Percentiles rank a stretch among this genome's conserved stretches.
Conservation (phyloP, 805 yeast species). For the Candida manassasensis region DNA sequence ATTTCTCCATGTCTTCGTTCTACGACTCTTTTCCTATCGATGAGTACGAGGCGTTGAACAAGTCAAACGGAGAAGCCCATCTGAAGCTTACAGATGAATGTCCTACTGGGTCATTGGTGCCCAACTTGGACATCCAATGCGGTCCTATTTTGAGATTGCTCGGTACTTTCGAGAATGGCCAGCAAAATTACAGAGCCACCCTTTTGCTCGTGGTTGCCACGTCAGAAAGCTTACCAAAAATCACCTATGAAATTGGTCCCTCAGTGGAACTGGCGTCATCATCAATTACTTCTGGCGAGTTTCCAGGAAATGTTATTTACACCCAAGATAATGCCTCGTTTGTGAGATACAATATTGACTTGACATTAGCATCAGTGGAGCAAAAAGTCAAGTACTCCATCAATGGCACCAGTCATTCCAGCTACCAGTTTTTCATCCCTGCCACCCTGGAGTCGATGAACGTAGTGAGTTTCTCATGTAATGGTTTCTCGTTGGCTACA, state of each 20-base stretch:
- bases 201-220: constrained; percentile 52
- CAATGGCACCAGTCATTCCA: constrained; percentile 34
- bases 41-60: constrained; percentile 25
- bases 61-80: constrained; percentile 10
- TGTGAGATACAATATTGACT: constrained; percentile 58
- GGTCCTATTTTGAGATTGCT: constrained; percentile 77
- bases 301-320: constrained; percentile 43
- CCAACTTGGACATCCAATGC: constrained; percentile 46
- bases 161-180: constrained; percentile 52
- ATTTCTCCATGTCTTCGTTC: constrained; percentile 5
- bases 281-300: constrained; percentile 33
- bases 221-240: constrained; percentile 18
- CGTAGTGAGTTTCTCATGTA: constrained; percentile 79
- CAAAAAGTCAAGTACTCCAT: constrained; percentile 62
- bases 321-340: constrained; percentile 49
- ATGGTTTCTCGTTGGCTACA: constrained; percentile 78
- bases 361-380: constrained; percentile 46
- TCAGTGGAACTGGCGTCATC: constrained; percentile 11
- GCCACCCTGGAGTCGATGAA: constrained; percentile 65
- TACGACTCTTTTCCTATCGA: constrained; percentile 22
- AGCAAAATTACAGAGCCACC: constrained; percentile 59
- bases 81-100: constrained; percentile 21
- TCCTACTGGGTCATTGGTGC: constrained; percentile 24
- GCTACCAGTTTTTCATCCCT: constrained; percentile 68
- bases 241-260: constrained; percentile 36